Evolutionary conservation across 345 rosid species (phyloP), one percentile per base, ranked within the genome.

Genomic region (Brassica juncea): DNA sequence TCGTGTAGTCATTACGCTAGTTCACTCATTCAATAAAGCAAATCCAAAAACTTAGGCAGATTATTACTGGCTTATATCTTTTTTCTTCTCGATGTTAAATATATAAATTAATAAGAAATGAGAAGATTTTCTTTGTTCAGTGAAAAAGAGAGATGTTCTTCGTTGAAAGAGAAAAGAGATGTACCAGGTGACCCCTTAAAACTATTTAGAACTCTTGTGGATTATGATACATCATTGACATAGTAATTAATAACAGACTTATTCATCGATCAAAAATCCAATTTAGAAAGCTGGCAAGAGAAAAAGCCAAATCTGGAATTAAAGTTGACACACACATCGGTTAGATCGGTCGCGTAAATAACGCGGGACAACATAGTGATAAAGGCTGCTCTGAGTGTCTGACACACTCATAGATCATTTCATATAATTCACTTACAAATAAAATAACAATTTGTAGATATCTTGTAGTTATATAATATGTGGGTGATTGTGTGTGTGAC

Each of bases 361-460:
- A 73, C 78, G 82, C 78, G 79, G 78, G 78, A 73, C 78, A 79
- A 61, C 74, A 61, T 61, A 49, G 62, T 68, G 70, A 68, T 79
- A 79, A 79, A 73, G 78, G 82, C 82, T 80, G 82, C 78, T 73
- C 64, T 72, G 77, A 70, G 70, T 52, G 37, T 77, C 73, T 78
- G 77, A 80, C 82, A 79, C 74, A 49, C 78, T 79, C 82, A 67
- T 68, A 62, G 35, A 73, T 74, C 78, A 61, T 49, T 62, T 74
- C 82, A 68, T 68, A 74, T 74, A 79, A 59, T 66, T 79, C 73
- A 72, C 12, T 57, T 72, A 5, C 44, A 57, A 55, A 66, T 8
- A 27, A 11, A 47, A 44, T 71, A 71, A 19, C 21, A 57, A 0
- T 30, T 49, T 28, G 54, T 10, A 5, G 3, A 19, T 3, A 2